phyloP scores from a whole-genome alignment of 768 basidiomycete genomes.

The Auriscalpium vulgare region DNA sequence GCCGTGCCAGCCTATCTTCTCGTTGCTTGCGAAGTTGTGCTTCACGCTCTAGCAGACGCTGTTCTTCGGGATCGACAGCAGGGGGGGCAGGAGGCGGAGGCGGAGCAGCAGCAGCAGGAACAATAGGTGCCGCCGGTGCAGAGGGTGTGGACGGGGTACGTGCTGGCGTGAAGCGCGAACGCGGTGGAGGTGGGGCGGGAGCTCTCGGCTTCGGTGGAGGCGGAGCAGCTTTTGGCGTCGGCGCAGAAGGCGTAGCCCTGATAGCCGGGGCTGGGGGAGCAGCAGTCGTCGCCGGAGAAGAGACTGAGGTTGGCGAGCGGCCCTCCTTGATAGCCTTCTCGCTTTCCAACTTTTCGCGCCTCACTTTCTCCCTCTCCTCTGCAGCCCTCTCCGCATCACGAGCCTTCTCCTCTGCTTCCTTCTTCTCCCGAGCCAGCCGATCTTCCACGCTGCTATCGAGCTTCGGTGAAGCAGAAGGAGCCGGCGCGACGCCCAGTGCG shows the following conservation, averaged over 20 bases:
- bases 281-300: slow-evolving; percentile 22
- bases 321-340: slow-evolving; percentile 60
- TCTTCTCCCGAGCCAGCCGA: slow-evolving; percentile 76
- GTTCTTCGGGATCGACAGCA: slow-evolving; percentile 73
- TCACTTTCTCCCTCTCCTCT: slow-evolving; percentile 65
- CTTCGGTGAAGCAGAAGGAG: slow-evolving; percentile 32
- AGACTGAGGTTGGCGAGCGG: slow-evolving; percentile 26
- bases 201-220: slow-evolving; percentile 28
- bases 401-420: slow-evolving; percentile 84
- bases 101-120: slow-evolving; percentile 30
- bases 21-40: slow-evolving; percentile 63
- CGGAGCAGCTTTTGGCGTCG: slow-evolving; percentile 23
- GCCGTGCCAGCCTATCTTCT: slow-evolving; percentile 60
- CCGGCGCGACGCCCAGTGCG: slow-evolving; percentile 64
- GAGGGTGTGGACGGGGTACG: slow-evolving; percentile 26
- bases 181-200: slow-evolving; percentile 32
- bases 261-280: slow-evolving; percentile 28
- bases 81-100: slow-evolving; percentile 32
- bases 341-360: slow-evolving; percentile 66
- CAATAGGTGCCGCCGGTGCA: slow-evolving; percentile 27
- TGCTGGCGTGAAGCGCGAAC: slow-evolving; percentile 23
- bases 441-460: slow-evolving; percentile 82
- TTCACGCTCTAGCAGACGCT: slow-evolving; percentile 57
- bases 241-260: slow-evolving; percentile 23
- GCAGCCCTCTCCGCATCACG: slow-evolving; percentile 72